Evolutionary conservation across 805 yeast genomes (phyloP).

Genomic region (Zygosaccharomyces bailii): DNA sequence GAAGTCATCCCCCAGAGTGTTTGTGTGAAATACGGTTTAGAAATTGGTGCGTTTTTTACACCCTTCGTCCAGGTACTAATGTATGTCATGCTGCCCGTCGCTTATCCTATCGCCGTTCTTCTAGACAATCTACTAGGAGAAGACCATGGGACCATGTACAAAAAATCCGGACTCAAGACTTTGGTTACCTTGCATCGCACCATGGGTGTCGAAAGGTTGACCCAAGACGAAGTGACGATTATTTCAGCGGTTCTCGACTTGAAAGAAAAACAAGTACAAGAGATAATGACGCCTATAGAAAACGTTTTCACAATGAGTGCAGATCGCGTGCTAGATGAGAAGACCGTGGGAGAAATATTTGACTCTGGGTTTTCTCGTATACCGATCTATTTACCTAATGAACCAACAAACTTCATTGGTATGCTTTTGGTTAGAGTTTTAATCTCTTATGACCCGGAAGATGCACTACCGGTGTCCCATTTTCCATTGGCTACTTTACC

Average conservation of each 20-base stretch:
- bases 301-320: conserved; percentile 86
- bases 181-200: conserved; percentile 89
- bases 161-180: conserved; percentile 88
- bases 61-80: conserved; percentile 82
- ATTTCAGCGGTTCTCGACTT: conserved; percentile 90
- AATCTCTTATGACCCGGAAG: conserved; percentile 96
- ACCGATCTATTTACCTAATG: conserved; percentile 87
- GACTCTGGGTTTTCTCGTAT: conserved; percentile 93
- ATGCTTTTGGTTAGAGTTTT: conserved; percentile 90
- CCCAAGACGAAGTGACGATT: conserved; percentile 93
- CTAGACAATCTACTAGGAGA: conserved; percentile 85
- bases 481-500: conserved; percentile 96
- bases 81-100: conserved; percentile 89
- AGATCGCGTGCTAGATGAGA: conserved; percentile 77
- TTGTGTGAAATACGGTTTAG: conserved; percentile 88
- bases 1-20: conserved; percentile 94
- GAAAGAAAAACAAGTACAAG: conserved; percentile 82
- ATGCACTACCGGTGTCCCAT: conserved; percentile 83
- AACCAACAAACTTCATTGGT: conserved; percentile 88
- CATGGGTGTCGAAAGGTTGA: conserved; percentile 91
- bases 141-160: conserved; percentile 93
- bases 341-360: conserved; percentile 81
- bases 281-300: conserved; percentile 91
- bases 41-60: conserved; percentile 84
- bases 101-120: conserved; percentile 81